Base-by-base conservation (phyloP, 1,284 basidiomycete species). In the Ganoderma multipileum region DNA sequence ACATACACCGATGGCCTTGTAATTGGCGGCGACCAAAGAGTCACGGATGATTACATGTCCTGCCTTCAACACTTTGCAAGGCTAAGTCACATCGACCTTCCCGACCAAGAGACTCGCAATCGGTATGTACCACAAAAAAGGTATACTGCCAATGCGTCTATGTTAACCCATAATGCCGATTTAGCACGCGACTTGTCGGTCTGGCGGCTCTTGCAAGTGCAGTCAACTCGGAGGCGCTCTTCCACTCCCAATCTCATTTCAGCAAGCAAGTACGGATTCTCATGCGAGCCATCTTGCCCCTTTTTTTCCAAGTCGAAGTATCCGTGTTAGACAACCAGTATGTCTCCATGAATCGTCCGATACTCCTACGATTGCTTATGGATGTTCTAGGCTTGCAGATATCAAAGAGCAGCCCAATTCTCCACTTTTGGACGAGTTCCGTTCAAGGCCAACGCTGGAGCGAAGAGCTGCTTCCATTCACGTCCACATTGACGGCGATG, bases 401-500 rank as follows among this genome's bases (percentile, higher is more conserved):
- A 85, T 92, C 68, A 92, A 91, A 76, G 88, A 90, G 61, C 86
- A 90, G 59, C 84, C 92, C 8, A 85, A 87, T 2, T 93, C 93
- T 1, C 89, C 91, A 3, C 96, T 92, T 79, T 85, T 95, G 74
- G 87, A 87, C 41, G 94, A 96, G 76, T 95, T 95, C 73, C 87
- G 93, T 23, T 90, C 88, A 28, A 84, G 91, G 66, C 93, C 95
- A 20, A 82, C 90, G 7, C 83, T 90, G 36, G 91, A 96, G 76
- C 85, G 96, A 64, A 89, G 93, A 54, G 94, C 96, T 0, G 90
- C 93, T 5, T 96, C 95, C 1, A 92, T 98, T 44, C 94, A 95
- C 76, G 83, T 92, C 12, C 95, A 98, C 76, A 81, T 95, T 33
- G 92, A 95, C 65, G 95, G 95, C 16, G 95, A 98, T 76, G 91